Evolutionary conservation across 768 basidiomycete genomes (phyloP).

Genomic region (Hygrophoropsis aurantiaca): DNA sequence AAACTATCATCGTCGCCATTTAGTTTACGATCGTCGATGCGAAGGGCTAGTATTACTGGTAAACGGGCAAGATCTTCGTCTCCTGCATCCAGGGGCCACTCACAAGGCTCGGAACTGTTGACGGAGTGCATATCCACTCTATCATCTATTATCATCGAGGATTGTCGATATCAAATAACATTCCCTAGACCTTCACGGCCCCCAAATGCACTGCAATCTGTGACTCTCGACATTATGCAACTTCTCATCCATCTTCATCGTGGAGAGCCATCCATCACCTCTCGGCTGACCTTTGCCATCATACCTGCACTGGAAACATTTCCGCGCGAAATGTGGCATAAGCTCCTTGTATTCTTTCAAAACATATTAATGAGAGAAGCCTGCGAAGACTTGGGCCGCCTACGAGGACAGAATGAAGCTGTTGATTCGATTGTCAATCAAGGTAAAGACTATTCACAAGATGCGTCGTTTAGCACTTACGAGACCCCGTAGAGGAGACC

Average conservation of each 20-base stretch:
- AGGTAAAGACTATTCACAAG: neutral
- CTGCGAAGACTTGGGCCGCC: conserved; percentile 44
- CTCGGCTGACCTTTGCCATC: conserved; percentile 64
- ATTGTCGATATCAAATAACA: conserved; percentile 65
- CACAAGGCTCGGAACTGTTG: conserved; percentile 52
- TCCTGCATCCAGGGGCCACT: conserved; percentile 27
- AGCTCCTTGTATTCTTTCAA: conserved; percentile 71
- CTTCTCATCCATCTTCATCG: conserved; percentile 58
- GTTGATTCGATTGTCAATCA: neutral
- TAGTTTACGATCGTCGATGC: conserved; percentile 28
- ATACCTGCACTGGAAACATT: conserved; percentile 79
- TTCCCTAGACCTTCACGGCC: conserved; percentile 64
- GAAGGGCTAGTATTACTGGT: conserved; percentile 41
- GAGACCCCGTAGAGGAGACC: conserved; percentile 7
- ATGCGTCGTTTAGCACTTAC: neutral
- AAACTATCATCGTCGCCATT: conserved; percentile 41
- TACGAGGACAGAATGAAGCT: conserved; percentile 26
- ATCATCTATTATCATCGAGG: conserved; percentile 65
- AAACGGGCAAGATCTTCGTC: conserved; percentile 56
- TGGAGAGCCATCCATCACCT: conserved; percentile 49
- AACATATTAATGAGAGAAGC: conserved; percentile 54
- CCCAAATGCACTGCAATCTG: conserved; percentile 72
- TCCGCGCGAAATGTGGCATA: conserved; percentile 55
- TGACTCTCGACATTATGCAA: conserved; percentile 70
- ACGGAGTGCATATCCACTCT: conserved; percentile 59